A percentile compares a stretch with the other conserved stretches of the same genome.
Conservation (phyloP, 371 early-diverging fungal genomes). For the Actinomortierella ambigua region DNA sequence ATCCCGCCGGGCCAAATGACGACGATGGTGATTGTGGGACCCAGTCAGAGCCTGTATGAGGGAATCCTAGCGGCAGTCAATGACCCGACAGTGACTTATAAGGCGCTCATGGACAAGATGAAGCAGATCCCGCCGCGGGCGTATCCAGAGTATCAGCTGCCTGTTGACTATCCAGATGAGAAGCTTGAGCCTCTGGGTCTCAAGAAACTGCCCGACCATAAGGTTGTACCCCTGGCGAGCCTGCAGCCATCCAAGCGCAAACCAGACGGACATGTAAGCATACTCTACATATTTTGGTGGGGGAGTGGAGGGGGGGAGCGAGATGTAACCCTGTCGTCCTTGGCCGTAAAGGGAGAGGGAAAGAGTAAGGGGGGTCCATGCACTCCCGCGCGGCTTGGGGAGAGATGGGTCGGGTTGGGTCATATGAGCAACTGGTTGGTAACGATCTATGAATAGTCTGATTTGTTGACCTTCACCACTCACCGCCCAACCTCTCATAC, state of each 20-base stretch:
- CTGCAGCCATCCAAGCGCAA: conserved; percentile 25
- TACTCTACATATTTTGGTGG: too few species aligned
- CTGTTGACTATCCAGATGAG: conserved; percentile 29
- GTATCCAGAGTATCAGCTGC: conserved; percentile 36
- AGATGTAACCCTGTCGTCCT: too few species aligned
- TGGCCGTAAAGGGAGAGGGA: too few species aligned
- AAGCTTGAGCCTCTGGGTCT: conserved; percentile 20
- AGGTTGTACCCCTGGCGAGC: conserved; percentile 16
- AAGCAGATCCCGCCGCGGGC: conserved; percentile 29
- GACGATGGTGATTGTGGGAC: conserved; percentile 39
- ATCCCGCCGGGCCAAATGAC: conserved; percentile 20
- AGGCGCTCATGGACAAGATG: conserved; percentile 40
- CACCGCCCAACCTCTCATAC: too few species aligned
- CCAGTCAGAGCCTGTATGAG: conserved; percentile 23
- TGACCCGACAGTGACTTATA: conserved; percentile 28
- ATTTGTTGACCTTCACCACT: too few species aligned
- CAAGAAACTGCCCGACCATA: conserved; percentile 23
- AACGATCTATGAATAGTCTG: too few species aligned
- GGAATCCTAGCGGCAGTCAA: conserved; percentile 26
- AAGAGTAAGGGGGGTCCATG: too few species aligned
- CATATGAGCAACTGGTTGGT: too few species aligned
- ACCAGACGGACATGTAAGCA: conserved; percentile 9
- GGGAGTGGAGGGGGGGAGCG: too few species aligned
- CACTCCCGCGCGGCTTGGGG: too few species aligned
- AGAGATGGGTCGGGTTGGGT: too few species aligned